Evolutionary conservation across 345 rosid genomes (phyloP).

Genomic region (Pugionium cornutum): DNA sequence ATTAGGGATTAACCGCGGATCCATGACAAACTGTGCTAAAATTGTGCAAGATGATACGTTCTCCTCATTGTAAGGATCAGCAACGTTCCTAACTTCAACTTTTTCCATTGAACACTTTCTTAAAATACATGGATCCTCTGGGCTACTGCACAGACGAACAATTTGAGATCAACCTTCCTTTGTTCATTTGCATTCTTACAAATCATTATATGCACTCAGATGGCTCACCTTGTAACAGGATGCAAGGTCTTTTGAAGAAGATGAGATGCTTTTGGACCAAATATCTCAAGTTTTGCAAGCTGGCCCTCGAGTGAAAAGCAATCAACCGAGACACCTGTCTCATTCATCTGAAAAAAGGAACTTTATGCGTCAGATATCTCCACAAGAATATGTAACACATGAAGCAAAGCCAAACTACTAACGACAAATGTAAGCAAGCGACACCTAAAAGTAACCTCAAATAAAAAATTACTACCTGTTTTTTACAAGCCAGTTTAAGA

Average conservation of each 20-base stretch:
- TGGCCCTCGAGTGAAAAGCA: constrained; percentile 78
- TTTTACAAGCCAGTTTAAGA: constrained; percentile 64
- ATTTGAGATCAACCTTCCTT: constrained; percentile 12
- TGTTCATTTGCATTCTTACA: constrained; percentile 12
- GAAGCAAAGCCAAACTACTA: constrained; percentile 6
- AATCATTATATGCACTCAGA: constrained; percentile 3
- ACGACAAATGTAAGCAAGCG: not conserved
- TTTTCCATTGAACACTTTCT: constrained; percentile 46
- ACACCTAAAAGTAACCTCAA: constrained; percentile 5
- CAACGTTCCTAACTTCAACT: constrained; percentile 33
- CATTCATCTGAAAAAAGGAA: constrained; percentile 51
- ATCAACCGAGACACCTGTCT: constrained; percentile 46
- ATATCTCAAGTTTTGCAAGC: constrained; percentile 71
- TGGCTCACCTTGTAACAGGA: constrained; percentile 57
- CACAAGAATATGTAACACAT: constrained; percentile 15
- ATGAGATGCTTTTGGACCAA: constrained; percentile 67
- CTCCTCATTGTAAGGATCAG: constrained; percentile 44
- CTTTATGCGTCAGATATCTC: constrained; percentile 16
- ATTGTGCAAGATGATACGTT: constrained; percentile 43
- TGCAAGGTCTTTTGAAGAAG: constrained; percentile 64
- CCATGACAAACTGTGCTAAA: constrained; percentile 51
- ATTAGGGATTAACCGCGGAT: constrained; percentile 55
- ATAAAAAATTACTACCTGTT: constrained; percentile 47
- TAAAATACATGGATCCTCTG: constrained; percentile 40
- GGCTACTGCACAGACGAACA: constrained; percentile 47